Evolutionary conservation across 2,329 filamentous ascomycete genomes (phyloP).

Genomic region (Colletotrichum sp.): DNA sequence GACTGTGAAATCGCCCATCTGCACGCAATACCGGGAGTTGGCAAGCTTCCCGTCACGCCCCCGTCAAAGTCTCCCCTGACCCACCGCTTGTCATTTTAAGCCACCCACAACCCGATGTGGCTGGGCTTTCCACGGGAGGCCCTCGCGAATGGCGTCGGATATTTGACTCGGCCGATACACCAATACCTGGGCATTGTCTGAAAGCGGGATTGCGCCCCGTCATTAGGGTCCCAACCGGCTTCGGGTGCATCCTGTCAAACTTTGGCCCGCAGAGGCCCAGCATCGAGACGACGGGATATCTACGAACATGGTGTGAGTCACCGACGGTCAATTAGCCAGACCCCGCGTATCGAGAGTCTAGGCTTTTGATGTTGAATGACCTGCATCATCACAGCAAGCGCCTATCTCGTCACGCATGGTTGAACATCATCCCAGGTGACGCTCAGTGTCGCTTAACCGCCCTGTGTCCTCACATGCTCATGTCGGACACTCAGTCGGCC

Average conservation of each 20-base stretch:
- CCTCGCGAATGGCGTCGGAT: not conserved
- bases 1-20: not conserved
- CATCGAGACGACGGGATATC: not conserved
- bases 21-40: not conserved
- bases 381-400: not conserved
- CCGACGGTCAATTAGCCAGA: not conserved
- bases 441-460: not conserved
- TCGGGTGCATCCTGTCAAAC: not conserved
- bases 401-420: not conserved
- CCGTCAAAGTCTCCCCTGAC: not conserved
- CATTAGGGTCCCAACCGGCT: not conserved
- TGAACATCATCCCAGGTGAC: not conserved
- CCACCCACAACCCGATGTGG: constrained; percentile 1
- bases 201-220: not conserved
- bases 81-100: not conserved
- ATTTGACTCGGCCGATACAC: not conserved
- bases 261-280: not conserved
- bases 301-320: not conserved
- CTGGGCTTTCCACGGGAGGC: not conserved
- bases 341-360: not conserved
- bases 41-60: not conserved
- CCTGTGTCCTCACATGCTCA: not conserved
- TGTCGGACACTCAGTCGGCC: not conserved
- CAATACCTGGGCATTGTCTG: not conserved
- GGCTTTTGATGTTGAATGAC: not conserved